Base-by-base conservation (phyloP, 2,329 filamentous ascomycete genomes). In the Sordariomycetes sp. region DNA sequence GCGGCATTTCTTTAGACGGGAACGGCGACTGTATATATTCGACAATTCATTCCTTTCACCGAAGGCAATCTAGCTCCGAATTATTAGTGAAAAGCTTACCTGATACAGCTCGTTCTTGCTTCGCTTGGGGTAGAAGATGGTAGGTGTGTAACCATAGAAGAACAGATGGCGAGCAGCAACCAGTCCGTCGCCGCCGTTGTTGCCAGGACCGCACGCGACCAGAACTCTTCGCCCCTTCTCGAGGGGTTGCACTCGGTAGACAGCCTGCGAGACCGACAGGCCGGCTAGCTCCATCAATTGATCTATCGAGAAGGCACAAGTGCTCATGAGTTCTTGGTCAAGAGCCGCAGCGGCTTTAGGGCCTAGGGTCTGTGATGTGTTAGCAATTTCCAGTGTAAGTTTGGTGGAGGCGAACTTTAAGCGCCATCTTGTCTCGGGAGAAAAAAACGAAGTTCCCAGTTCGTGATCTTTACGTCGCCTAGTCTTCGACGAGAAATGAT, bases 211-310 rank as follows among this genome's bases (percentile, higher is more conserved):
- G 48, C 90, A 95, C n/a, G 87, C 86, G 3, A 98, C 72, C 5
- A 98, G 72, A 26, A 98, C 64, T 20, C 81, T 73, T 32, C 70
- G 75, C 7, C 88, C 86, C 42, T 73, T 73, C 38, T 55, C 72
- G 1, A 76, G 72, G 1, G 90, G 88, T 43, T 95, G 88, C 4
- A 95, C 72, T 37, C 76, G 78, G 59, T 85, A 94, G 6, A 96
- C 86, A 33, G 83, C 87, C 67, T 96, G 87, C 10, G 90, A 90
- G 18, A 96, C 87, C 1, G 87, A 88, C 1, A 98, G 70, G 0
- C 92, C 92, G 28, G 92, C 92, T 7, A 98, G 66, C 55, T 96
- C 92, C 92, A 98, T 96, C 32, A 98, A 68, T 59, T 98, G 92
- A 53, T 96, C 92, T 36, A 98, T 74, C 9, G 86, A 94, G 61